Evolutionary conservation across 2,329 filamentous ascomycete genomes (phyloP).

Genomic region (Penicillium thymicola): DNA sequence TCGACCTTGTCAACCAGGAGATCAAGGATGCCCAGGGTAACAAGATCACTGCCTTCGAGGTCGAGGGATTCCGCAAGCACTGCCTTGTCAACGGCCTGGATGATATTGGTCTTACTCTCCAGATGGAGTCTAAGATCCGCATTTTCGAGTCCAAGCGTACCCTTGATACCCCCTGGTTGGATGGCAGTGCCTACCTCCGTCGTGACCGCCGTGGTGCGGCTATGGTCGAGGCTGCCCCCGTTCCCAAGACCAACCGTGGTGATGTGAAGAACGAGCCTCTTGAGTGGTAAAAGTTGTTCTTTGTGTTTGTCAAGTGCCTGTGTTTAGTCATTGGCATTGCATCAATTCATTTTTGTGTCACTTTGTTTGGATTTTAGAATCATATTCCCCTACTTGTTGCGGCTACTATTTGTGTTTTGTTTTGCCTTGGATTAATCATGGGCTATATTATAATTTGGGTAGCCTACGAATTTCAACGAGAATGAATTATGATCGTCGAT

Average conservation of each 20-base stretch:
- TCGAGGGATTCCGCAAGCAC: constrained; percentile 92
- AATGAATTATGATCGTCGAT: constrained; percentile 23
- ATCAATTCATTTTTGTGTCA: constrained; percentile 7
- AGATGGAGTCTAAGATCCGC: constrained; percentile 83
- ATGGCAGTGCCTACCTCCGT: constrained; percentile 76
- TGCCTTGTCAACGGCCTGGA: constrained; percentile 91
- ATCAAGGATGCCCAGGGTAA: constrained; percentile 74
- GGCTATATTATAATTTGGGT: constrained; percentile 10
- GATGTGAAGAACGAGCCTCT: constrained; percentile 80
- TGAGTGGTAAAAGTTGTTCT: constrained; percentile 66
- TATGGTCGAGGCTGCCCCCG: constrained; percentile 63
- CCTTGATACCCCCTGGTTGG: constrained; percentile 81
- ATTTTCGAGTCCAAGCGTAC: constrained; percentile 77
- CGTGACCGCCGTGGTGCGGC: constrained; percentile 54
- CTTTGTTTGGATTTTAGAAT: constrained; percentile 13
- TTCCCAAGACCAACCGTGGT: constrained; percentile 85
- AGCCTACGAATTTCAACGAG: constrained; percentile 23
- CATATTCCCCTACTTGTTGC: constrained; percentile 22
- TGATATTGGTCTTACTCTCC: constrained; percentile 92
- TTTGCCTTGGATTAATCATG: constrained; percentile 12
- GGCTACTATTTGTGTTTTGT: constrained; percentile 7
- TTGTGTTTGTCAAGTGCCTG: constrained; percentile 10
- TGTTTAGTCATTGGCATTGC: constrained; percentile 9
- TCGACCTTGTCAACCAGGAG: constrained; percentile 81
- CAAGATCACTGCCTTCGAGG: constrained; percentile 74